A percentile compares a stretch with the other conserved stretches of the same genome.
phyloP scores from a whole-genome alignment of 2,329 filamentous ascomycete genomes.

The Cordyceps tenuipes region DNA sequence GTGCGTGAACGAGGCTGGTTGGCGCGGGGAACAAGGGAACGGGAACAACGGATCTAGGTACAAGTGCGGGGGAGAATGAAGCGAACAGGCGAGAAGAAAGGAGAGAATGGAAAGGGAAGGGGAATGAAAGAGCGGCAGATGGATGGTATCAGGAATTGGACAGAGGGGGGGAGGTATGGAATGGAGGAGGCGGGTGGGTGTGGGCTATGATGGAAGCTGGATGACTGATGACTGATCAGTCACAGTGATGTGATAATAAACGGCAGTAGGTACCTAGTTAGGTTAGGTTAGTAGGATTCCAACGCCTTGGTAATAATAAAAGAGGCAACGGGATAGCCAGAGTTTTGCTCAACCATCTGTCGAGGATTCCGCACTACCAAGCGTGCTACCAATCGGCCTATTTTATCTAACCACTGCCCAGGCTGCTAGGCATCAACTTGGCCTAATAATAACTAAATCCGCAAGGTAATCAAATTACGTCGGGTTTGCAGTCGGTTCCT shows the following conservation, averaged over 20 bases:
- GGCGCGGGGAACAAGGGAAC: neutral
- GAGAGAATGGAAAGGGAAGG: neutral
- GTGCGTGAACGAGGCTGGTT: neutral
- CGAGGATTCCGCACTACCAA: no score
- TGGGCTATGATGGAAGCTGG: no score
- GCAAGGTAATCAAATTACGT: neutral
- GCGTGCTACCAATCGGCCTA: no score
- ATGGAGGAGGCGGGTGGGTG: no score
- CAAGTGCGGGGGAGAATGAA: neutral
- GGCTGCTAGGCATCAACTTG: neutral
- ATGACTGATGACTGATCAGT: neutral
- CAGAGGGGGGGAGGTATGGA: neutral
- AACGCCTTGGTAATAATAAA: neutral
- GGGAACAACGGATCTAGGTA: neutral
- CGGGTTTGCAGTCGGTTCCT: neutral
- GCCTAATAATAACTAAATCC: no score
- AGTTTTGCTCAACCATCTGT: neutral
- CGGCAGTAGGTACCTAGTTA: no score
- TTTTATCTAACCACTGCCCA: no score
- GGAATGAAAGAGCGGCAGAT: neutral
- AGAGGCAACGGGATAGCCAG: neutral
- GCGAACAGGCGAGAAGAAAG: neutral
- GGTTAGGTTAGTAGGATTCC: neutral
- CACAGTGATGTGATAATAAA: no score
- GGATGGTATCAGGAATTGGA: neutral